Conservation (phyloP, 202 grass and related monocot genomes). For the Bolboschoenoplectus hybrid region DNA sequence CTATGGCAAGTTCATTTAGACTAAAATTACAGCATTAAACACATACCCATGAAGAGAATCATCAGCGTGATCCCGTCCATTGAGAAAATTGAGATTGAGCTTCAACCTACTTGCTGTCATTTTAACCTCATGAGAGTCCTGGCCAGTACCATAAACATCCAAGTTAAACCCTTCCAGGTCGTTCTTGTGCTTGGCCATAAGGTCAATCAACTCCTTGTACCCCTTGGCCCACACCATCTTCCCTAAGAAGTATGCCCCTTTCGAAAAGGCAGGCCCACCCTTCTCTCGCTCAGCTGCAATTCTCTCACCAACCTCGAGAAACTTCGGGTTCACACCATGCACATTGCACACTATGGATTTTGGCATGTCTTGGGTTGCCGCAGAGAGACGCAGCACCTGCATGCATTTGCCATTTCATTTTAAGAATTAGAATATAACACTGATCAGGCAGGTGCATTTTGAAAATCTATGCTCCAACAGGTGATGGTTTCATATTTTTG, state of each 20-base stretch:
- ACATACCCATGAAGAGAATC: constrained; percentile 71
- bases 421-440: constrained; percentile 14
- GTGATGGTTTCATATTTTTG: neutral
- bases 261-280: constrained; percentile 59
- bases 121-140: constrained; percentile 78
- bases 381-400: constrained; percentile 79
- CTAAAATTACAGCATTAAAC: constrained; percentile 9
- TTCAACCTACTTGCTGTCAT: constrained; percentile 65
- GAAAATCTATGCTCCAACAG: constrained; percentile 6
- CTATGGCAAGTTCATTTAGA: neutral
- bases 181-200: constrained; percentile 68
- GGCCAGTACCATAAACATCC: constrained; percentile 77
- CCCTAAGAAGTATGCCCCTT: constrained; percentile 89
- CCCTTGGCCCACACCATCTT: constrained; percentile 99
- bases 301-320: constrained; percentile 79
- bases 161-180: constrained; percentile 72
- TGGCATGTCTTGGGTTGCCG: constrained; percentile 79
- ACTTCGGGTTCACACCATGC: constrained; percentile 80
- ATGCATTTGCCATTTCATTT: neutral
- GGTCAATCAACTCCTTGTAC: constrained; percentile 78
- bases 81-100: constrained; percentile 85
- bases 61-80: constrained; percentile 80
- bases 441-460: neutral
- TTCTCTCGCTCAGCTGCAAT: constrained; percentile 58
- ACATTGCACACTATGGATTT: constrained; percentile 88